Percentiles rank a stretch among this genome's conserved stretches.
phyloP scores from a whole-genome alignment of 148 eudicot genomes.

The Pharnaceum exiguum region DNA sequence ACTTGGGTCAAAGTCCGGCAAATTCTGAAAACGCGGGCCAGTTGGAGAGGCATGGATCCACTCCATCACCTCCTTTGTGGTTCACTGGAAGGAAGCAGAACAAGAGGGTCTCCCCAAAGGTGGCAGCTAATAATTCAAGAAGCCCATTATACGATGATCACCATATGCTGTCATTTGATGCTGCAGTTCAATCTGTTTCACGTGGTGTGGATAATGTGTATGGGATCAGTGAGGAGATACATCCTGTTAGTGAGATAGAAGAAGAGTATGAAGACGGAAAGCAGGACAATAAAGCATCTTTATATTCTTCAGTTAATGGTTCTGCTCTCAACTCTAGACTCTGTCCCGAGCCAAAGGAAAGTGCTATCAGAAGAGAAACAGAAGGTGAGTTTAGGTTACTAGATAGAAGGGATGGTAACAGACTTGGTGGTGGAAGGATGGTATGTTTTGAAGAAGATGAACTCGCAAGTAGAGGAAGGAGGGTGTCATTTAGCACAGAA shows the following conservation, averaged over 20 bases:
- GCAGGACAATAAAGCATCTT: slow-evolving; percentile 17
- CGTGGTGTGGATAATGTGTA: slow-evolving; percentile 47
- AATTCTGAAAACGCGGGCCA: slow-evolving; percentile 56
- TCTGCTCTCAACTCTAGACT: slow-evolving; percentile 31
- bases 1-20: slow-evolving; percentile 87
- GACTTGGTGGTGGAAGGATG: slow-evolving; percentile 56
- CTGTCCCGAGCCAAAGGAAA: slow-evolving; percentile 53
- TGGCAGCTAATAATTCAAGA: slow-evolving; percentile 30
- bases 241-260: slow-evolving; percentile 49
- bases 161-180: slow-evolving; percentile 73
- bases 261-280: slow-evolving; percentile 45
- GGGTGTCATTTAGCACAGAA: slow-evolving; percentile 75
- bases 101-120: slow-evolving; percentile 59
- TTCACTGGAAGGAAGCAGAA: slow-evolving; percentile 45
- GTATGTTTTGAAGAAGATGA: slow-evolving; percentile 67
- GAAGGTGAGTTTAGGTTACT: slow-evolving; percentile 91
- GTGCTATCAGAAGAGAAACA: slow-evolving; percentile 86
- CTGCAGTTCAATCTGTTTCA: slow-evolving; percentile 85
- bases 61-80: slow-evolving; percentile 68
- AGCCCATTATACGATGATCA: slow-evolving; percentile 53
- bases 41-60: slow-evolving; percentile 35
- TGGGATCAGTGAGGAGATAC: slow-evolving; percentile 46
- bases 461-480: slow-evolving; percentile 51
- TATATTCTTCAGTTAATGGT: slow-evolving; percentile 25
- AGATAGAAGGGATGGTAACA: slow-evolving; percentile 75